A percentile compares a stretch with the other conserved stretches of the same genome.
phyloP scores from a whole-genome alignment of 169 alveolate genomes.

The Besnoitia besnoiti region DNA sequence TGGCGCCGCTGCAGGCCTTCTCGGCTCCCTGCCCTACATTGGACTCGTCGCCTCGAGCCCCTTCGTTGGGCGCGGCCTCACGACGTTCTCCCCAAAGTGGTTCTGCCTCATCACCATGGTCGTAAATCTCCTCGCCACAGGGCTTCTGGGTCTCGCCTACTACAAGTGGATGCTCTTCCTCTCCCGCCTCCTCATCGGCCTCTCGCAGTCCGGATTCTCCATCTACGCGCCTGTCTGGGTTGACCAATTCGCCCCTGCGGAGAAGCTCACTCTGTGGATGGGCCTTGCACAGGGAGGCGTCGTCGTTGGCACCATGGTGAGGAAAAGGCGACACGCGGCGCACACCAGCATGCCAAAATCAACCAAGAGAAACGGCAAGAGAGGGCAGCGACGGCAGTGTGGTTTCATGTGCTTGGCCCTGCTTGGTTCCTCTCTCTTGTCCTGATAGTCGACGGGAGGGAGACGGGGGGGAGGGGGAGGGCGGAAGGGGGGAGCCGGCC shows the following conservation, averaged over 20 bases:
- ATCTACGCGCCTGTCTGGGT: constrained; percentile 67
- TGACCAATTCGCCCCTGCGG: constrained; percentile 62
- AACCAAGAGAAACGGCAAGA: too few relatives aligned
- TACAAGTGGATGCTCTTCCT: constrained; percentile 35
- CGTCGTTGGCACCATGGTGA: constrained; percentile 65
- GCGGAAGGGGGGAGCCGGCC: background rate
- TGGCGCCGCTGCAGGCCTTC: constrained; percentile 48
- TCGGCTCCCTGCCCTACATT: constrained; percentile 56
- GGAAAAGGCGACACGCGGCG: too few relatives aligned
- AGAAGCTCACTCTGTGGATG: constrained; percentile 64
- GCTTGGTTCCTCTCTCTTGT: too few relatives aligned
- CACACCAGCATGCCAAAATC: too few relatives aligned
- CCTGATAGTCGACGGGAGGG: too few relatives aligned
- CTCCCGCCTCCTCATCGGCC: constrained; percentile 50
- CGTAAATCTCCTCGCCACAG: constrained; percentile 27
- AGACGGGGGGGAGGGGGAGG: background rate
- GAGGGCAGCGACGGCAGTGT: too few relatives aligned
- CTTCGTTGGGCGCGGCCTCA: constrained; percentile 50
- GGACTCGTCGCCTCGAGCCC: constrained; percentile 46
- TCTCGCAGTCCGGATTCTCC: constrained; percentile 40
- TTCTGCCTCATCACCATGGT: constrained; percentile 43
- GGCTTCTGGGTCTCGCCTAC: constrained; percentile 31
- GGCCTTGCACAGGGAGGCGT: constrained; percentile 64
- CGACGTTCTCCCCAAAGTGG: constrained; percentile 25
- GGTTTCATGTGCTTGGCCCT: too few relatives aligned